These are phyloP conservation scores for Erythrophleum ivorense DNA, from an alignment of 331 rosid species.

Conservation along the genomic window DNA sequence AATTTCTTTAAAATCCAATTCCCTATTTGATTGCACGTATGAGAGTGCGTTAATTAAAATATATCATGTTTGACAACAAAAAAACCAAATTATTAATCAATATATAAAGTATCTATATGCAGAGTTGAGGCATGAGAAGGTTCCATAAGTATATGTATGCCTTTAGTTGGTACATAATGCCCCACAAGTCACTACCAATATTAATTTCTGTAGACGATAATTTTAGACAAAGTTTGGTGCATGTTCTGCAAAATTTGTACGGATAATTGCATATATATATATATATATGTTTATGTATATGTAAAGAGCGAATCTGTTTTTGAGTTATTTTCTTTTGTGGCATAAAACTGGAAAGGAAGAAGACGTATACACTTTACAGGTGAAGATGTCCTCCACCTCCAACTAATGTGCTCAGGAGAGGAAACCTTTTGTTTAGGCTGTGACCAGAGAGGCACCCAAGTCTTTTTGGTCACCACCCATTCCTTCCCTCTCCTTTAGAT, in stretches of 20 bases:
- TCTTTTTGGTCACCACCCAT: no score
- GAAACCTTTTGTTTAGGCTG: neutral
- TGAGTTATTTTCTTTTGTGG: constrained; percentile 11
- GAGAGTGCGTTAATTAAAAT: constrained; percentile 13
- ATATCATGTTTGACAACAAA: neutral
- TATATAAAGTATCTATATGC: neutral
- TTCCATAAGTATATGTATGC: constrained; percentile 25
- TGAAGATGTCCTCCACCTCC: constrained; percentile 29
- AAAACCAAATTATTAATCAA: neutral
- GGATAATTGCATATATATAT: constrained; percentile 13
- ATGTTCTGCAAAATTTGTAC: constrained; percentile 35
- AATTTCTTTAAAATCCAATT: constrained; percentile 2
- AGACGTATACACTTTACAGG: constrained; percentile 45
- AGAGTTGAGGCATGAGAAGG: constrained; percentile 12
- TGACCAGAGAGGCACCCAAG: constrained; percentile 3
- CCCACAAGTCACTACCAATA: constrained; percentile 35
- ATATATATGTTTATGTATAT: constrained; percentile 2
- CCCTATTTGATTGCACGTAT: neutral
- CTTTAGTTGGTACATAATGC: constrained; percentile 29
- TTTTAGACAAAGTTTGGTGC: constrained; percentile 34
- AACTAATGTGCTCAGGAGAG: neutral
- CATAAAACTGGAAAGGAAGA: constrained; percentile 31
- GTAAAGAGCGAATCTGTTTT: constrained; percentile 15
- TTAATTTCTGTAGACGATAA: constrained; percentile 14
- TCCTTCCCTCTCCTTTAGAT: neutral